Percentiles rank a stretch among this genome's conserved stretches.
phyloP scores from a whole-genome alignment of 2,329 filamentous ascomycete species.

The Meredithiella fracta region DNA sequence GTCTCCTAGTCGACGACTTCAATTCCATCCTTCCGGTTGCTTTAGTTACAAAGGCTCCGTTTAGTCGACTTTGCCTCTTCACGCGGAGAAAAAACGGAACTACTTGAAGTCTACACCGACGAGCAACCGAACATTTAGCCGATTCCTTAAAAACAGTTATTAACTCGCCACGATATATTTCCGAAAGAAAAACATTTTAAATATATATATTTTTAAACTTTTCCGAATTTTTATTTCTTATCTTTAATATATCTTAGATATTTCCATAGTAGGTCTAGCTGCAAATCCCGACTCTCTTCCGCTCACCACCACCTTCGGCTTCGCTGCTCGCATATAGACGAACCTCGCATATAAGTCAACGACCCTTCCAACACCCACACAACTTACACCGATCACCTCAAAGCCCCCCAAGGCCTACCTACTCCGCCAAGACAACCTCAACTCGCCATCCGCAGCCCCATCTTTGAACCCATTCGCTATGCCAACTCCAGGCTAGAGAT shows the following conservation, averaged over 20 bases:
- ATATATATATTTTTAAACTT: not conserved
- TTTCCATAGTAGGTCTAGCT: not conserved
- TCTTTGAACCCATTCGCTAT: not conserved
- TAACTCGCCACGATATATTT: too few relatives aligned
- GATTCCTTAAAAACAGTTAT: too few relatives aligned
- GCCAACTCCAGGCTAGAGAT: not conserved
- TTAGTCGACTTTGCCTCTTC: not conserved
- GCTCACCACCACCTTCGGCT: not conserved
- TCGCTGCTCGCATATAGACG: not conserved
- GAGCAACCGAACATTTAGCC: too few relatives aligned
- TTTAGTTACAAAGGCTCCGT: too few relatives aligned
- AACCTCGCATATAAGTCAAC: not conserved
- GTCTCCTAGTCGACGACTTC: too few relatives aligned
- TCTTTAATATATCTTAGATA: not conserved
- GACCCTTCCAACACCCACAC: not conserved
- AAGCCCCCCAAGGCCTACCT: not conserved
- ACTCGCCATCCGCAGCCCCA: not conserved
- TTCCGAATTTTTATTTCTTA: not conserved
- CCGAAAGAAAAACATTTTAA: too few relatives aligned
- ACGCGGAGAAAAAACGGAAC: not conserved
- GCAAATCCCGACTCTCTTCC: not conserved
- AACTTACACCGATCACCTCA: not conserved
- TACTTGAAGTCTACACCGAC: not conserved
- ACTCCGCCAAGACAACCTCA: not conserved
- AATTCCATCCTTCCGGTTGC: too few relatives aligned